Base-by-base conservation (phyloP, 306 rosid species). In the Sechiopsis laciniata region DNA sequence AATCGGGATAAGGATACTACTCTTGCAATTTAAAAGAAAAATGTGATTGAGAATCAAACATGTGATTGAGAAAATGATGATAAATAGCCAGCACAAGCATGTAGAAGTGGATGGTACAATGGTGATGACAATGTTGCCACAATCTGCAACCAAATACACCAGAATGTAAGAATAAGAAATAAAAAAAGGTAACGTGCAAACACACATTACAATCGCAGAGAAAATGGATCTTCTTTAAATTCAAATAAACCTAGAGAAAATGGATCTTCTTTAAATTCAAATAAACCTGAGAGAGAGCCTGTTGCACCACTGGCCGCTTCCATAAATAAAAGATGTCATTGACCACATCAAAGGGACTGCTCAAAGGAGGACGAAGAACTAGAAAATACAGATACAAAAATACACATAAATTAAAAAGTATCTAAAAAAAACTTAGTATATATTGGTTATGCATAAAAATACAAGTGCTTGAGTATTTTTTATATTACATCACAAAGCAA, bases 31-130 rank as follows among this genome's bases (percentile, higher is more conserved):
- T 16, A 12, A 37, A 16, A 53, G 6, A 72, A 72, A 72, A 21
- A n/a, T 55, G 46, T 7, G 46, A 40, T 40, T 40, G 66, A 35
- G 54, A 19, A 69, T 90, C 96, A 48, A 76, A 92, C 97, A 83
- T 92, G 96, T 53, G 97, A 90, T 75, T 88, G 96, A 5, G 92
- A 90, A 81, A 84, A 92, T 15, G 97, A 92, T 29, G 95, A 85
- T 75, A 92, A 83, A 83, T 90, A 92, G 74, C 96, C 97, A 75
- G 97, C 91, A 82, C 93, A 85, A 63, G 96, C 89, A 69, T 83
- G 88, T 78, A 92, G 93, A 75, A 92, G 92, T 1, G 91, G 81
- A 21, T 86, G 87, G 80, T 87, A 82, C 6, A 87, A 74, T n/a
- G 82, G 83, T 68, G 96, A 90, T 60, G 91, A 80, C 21, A 92